Base-by-base conservation (phyloP, 2,329 filamentous ascomycete genomes). In the Epichloe baconii region DNA sequence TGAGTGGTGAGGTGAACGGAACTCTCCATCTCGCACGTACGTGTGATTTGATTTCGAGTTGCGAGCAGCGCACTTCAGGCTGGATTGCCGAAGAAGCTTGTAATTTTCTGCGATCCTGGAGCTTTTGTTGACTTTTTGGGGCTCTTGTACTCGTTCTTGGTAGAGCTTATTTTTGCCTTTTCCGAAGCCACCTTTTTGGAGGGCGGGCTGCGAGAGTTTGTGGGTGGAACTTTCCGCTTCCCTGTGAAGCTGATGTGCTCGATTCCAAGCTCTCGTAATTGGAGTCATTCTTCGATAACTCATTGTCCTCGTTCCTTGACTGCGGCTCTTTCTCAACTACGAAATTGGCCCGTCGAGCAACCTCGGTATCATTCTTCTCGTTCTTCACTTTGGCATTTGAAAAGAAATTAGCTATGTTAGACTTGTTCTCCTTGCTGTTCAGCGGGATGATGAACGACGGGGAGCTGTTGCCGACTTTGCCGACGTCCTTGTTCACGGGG, bases 381-480 rank as follows among this genome's bases (percentile, higher is more conserved):
- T 21, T 42, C 50, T 70, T 71, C 50, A 67, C 67, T 54, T 75
- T 62, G n/a, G 66, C 73, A 42, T 80, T 85, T 7, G 76, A 76
- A 62, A 97, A 97, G 72, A 95, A 96, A 60, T 95, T 95, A 44
- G 86, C 86, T 65, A 97, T 97, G 57, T 93, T 96, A 47, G 77
- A 82, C 70, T 94, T 96, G 66, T 96, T 96, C 61, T 90, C 86
- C 56, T 80, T 83, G 67, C 86, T 94, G 60, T 86, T 78, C 36
- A 96, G 70, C 0, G 91, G 91, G 2, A 95, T 72, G 44, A 96
- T 77, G 61, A 96, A 95, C 0, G 76, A 78, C 0, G 88, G 82
- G 19, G 86, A 94, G 65, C 95, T 86, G 59, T 95, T 95, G 5
- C 91, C 90, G 0, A 95, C 90, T 68, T 95, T 97, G 0, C 90